A percentile compares a stretch with the other conserved stretches of the same genome.
These are phyloP conservation scores for Claviceps pusilla DNA, from an alignment of 2,329 filamentous ascomycete genomes.

Conservation along the genomic window DNA sequence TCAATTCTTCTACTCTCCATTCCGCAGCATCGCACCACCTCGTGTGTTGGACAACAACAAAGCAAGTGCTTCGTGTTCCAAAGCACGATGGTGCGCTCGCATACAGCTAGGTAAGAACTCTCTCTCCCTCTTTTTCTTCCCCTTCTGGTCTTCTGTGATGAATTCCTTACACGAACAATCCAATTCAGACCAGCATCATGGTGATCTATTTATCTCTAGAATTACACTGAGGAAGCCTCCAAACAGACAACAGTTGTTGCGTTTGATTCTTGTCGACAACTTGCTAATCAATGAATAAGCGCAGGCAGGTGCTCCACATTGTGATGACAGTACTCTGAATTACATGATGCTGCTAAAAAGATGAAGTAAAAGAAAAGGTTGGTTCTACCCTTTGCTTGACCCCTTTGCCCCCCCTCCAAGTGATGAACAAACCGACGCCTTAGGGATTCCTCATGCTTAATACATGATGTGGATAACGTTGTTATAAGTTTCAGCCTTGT, in stretches of 20 bases:
- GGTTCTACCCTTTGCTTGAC: constrained; percentile 9
- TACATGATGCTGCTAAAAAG: too few relatives aligned
- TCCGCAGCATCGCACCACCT: not conserved
- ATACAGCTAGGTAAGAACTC: constrained; percentile 10
- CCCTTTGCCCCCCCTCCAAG: constrained; percentile 15
- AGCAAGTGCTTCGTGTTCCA: constrained; percentile 1
- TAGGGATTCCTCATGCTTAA: constrained; percentile 56
- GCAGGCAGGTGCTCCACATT: not conserved
- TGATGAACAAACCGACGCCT: constrained; percentile 50
- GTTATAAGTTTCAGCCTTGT: constrained; percentile 52
- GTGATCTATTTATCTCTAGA: constrained; percentile 36
- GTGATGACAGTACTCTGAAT: too few relatives aligned
- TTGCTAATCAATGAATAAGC: not conserved
- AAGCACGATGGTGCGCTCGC: not conserved
- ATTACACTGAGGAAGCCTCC: constrained; percentile 38
- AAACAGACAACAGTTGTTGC: not conserved
- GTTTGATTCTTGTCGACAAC: not conserved
- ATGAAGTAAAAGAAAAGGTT: constrained; percentile 27
- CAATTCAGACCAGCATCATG: constrained; percentile 45
- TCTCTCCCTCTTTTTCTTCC: not conserved
- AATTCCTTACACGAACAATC: constrained; percentile 38
- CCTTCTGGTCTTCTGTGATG: constrained; percentile 16
- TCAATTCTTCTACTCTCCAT: not conserved
- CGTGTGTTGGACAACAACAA: not conserved
- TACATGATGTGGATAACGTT: constrained; percentile 48